A percentile compares a stretch with the other conserved stretches of the same genome.
Evolutionary conservation across 1,139 yeast genomes (phyloP).

Genomic region (Zygosaccharomyces sapae): DNA sequence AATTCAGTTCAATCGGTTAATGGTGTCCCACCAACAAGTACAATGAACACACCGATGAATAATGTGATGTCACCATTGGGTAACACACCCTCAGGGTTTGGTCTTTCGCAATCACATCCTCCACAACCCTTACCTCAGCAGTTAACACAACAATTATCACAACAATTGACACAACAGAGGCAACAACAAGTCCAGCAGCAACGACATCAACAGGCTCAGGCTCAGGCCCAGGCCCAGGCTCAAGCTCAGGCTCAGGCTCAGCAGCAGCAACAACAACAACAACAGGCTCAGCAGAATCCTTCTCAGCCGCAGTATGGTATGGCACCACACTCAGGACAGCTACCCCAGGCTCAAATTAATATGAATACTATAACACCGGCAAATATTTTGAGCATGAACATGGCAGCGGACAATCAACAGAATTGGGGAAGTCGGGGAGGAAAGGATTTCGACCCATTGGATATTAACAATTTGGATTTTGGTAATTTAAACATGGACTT

Average conservation of each 20-base stretch:
- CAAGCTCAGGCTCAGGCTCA: constrained; percentile 7
- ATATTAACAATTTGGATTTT: constrained; percentile 30
- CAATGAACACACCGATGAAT: constrained; percentile 27
- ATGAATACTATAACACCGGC: constrained; percentile 33
- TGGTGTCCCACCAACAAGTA: constrained; percentile 25
- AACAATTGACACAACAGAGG: constrained; percentile 9
- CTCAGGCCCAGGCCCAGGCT: constrained; percentile 4
- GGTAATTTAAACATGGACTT: constrained; percentile 33
- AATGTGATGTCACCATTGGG: constrained; percentile 23
- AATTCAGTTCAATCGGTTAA: constrained; percentile 19
- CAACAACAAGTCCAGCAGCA: constrained; percentile 7
- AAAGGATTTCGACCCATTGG: constrained; percentile 32
- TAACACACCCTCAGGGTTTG: constrained; percentile 8
- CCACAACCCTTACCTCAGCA: constrained; percentile 7
- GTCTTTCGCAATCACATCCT: constrained; percentile 4
- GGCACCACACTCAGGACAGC: constrained; percentile 10
- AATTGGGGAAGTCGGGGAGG: constrained; percentile 9
- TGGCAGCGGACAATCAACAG: constrained; percentile 17
- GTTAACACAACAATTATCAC: neutral
- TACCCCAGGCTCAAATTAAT: constrained; percentile 16
- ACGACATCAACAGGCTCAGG: constrained; percentile 10
- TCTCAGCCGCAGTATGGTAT: constrained; percentile 6
- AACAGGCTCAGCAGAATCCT: constrained; percentile 8
- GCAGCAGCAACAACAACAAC: constrained; percentile 8
- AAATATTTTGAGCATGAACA: constrained; percentile 32